Percentiles rank a stretch among this genome's conserved stretches.
Evolutionary conservation across 139 green algal genomes (phyloP).

Genomic region (Micractinium sp.): DNA sequence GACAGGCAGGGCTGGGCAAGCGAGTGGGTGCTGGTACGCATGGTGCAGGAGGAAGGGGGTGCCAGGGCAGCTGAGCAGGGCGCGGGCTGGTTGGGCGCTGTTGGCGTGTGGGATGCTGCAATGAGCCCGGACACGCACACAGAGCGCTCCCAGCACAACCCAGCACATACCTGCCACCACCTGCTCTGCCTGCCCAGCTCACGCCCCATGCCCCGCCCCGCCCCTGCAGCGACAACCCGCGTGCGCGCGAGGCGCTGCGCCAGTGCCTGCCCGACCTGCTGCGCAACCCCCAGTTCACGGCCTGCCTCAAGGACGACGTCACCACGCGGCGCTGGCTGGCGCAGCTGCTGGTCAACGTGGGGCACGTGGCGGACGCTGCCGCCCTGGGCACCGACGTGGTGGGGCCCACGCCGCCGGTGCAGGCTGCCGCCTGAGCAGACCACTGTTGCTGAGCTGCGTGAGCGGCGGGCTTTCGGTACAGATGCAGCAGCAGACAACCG

Average conservation of each 20-base stretch:
- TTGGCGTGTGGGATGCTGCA: not conserved
- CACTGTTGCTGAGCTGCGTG: no score
- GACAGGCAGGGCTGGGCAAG: not conserved
- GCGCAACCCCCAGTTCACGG: constrained; percentile 87
- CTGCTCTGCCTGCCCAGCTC: not conserved
- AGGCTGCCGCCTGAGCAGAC: constrained; percentile 7
- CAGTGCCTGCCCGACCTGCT: constrained; percentile 94
- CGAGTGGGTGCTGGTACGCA: not conserved
- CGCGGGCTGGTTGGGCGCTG: not conserved
- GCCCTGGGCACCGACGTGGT: constrained; percentile 64
- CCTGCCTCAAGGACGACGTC: constrained; percentile 93
- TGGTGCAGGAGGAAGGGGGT: not conserved
- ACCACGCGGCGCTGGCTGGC: constrained; percentile 91
- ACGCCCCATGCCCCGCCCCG: not conserved
- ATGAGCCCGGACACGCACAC: not conserved
- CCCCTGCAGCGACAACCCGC: constrained; percentile 48
- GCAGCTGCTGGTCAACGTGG: constrained; percentile 96
- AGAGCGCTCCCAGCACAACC: not conserved
- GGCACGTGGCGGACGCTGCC: constrained; percentile 68
- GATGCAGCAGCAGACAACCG: not conserved
- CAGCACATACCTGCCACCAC: constrained; percentile 20
- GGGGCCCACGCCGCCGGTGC: constrained; percentile 65
- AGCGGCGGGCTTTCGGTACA: not conserved
- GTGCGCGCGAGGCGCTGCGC: constrained; percentile 92
- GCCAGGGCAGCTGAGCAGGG: not conserved